Percentiles rank a stretch among this genome's conserved stretches.
Evolutionary conservation across 2,329 filamentous ascomycete species (phyloP).

Genomic region (Exophiala bonariae): DNA sequence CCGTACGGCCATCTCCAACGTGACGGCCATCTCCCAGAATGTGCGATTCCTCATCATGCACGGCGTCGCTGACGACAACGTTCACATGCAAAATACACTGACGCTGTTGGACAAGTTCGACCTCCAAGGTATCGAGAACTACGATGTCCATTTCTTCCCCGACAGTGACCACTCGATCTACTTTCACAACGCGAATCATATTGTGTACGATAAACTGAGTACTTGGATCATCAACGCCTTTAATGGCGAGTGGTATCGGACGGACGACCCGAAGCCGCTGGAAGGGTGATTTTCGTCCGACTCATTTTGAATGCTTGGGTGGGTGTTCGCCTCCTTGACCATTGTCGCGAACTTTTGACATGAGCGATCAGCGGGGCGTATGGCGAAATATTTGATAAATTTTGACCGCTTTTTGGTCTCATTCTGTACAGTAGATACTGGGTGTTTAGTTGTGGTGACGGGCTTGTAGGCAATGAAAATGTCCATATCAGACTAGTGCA

Average conservation of each 20-base stretch:
- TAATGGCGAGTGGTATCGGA: conserved; percentile 86
- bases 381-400: no score
- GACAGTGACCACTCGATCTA: conserved; percentile 94
- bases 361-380: no score
- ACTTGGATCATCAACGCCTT: conserved; percentile 98
- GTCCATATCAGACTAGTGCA: no score
- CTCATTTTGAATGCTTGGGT: no score
- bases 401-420: no score
- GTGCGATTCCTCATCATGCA: conserved; percentile 95
- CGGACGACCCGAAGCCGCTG: conserved; percentile 21
- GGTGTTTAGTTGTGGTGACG: no score
- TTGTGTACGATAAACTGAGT: conserved; percentile 85
- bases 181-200: conserved; percentile 87
- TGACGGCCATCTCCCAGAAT: conserved; percentile 69
- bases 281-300: neutral
- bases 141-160: conserved; percentile 94
- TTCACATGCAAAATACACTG: conserved; percentile 93
- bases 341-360: no score
- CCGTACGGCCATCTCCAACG: conserved; percentile 71
- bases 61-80: conserved; percentile 94
- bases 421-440: no score
- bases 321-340: no score
- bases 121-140: conserved; percentile 79
- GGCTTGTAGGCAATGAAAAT: no score
- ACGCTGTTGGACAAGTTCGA: conserved; percentile 85